Percentiles rank a stretch among this genome's conserved stretches.
phyloP scores from a whole-genome alignment of 169 alveolate species.

The Toxoplasma gondii region DNA sequence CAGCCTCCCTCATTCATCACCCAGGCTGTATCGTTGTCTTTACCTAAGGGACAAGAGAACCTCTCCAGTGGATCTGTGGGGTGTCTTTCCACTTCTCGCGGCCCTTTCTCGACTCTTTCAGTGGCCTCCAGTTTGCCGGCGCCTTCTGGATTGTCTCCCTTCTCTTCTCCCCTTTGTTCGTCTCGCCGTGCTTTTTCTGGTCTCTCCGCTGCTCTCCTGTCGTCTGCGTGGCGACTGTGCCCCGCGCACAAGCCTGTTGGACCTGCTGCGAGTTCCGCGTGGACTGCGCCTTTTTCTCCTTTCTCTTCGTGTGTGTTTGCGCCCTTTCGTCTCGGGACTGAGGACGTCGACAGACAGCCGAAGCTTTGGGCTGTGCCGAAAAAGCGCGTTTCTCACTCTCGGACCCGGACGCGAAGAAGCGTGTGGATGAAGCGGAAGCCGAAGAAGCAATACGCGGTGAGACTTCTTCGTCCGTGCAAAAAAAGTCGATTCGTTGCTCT shows the following conservation, averaged over 20 bases:
- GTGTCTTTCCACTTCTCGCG: too few relatives aligned
- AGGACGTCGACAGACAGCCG: neutral
- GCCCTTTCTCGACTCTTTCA: too few relatives aligned
- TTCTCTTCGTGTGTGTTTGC: neutral
- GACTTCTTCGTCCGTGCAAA: neutral
- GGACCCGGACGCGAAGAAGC: slow-evolving; percentile 34
- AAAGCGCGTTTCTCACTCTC: slow-evolving; percentile 15
- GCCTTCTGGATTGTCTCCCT: neutral
- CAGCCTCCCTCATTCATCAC: neutral
- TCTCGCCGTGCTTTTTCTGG: neutral
- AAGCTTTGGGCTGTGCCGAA: slow-evolving; percentile 13
- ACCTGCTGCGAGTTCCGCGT: neutral
- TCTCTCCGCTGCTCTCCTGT: neutral
- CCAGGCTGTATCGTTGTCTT: neutral
- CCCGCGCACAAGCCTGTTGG: neutral
- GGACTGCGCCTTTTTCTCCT: neutral
- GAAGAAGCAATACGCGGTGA: slow-evolving; percentile 5
- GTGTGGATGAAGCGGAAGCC: slow-evolving; percentile 41
- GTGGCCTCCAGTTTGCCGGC: neutral
- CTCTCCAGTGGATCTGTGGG: too few relatives aligned
- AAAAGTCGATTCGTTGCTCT: neutral
- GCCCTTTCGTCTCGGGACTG: neutral
- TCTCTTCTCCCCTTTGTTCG: neutral
- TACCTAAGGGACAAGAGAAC: neutral
- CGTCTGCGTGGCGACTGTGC: neutral